These are phyloP conservation scores for Trichoderma asperellum DNA, from an alignment of 2,329 filamentous ascomycete genomes.

Conservation along the genomic window DNA sequence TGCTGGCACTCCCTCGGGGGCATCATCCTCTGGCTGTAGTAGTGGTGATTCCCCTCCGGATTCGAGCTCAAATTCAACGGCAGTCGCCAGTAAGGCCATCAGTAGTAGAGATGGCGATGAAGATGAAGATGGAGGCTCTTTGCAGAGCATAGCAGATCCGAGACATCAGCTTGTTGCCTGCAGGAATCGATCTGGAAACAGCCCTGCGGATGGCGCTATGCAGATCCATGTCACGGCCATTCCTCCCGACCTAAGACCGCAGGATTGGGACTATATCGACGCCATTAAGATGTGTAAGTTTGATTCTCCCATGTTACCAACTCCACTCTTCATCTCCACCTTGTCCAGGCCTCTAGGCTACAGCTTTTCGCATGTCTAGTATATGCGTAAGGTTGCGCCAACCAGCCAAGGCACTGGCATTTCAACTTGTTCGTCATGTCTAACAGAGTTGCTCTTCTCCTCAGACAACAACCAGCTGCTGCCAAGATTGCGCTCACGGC, in stretches of 20 bases:
- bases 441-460: background rate
- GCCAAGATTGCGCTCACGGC: constrained; percentile 9
- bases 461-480: constrained; percentile 20
- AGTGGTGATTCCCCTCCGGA: constrained; percentile 2
- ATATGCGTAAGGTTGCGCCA: background rate
- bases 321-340: background rate
- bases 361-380: background rate
- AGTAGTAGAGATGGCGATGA: background rate
- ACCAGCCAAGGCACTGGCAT: background rate
- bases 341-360: background rate
- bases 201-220: background rate
- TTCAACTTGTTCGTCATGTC: background rate
- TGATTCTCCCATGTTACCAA: background rate
- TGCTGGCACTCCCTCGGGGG: constrained; percentile 14
- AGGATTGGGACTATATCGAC: constrained; percentile 25
- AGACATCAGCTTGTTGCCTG: constrained; percentile 3
- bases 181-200: background rate
- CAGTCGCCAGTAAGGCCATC: background rate
- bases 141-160: background rate
- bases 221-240: constrained; percentile 12
- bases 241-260: constrained; percentile 22
- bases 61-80: background rate
- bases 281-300: constrained; percentile 23
- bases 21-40: background rate
- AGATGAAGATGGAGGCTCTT: background rate